These are phyloP conservation scores for Colletotrichum costaricense DNA, from an alignment of 2,329 filamentous ascomycete species.

Conservation along the genomic window DNA sequence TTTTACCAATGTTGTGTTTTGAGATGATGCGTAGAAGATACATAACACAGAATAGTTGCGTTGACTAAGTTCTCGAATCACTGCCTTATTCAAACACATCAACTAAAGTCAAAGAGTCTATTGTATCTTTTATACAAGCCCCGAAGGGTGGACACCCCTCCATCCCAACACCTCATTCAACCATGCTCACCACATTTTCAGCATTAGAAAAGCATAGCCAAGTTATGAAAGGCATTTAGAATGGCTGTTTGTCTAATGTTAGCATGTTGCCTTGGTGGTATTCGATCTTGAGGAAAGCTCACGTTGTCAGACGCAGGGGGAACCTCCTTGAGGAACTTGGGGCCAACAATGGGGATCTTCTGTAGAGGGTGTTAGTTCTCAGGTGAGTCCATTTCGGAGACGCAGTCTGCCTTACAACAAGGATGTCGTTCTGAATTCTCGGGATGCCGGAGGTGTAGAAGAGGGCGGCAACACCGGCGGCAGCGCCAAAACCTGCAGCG, in stretches of 20 bases:
- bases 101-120: slow-evolving; percentile 30
- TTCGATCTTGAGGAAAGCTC: slow-evolving; percentile 44
- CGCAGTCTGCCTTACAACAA: slow-evolving; percentile 57
- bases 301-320: slow-evolving; percentile 71
- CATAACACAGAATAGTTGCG: no score
- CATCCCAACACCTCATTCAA: slow-evolving; percentile 14
- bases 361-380: slow-evolving; percentile 43
- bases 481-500: slow-evolving; percentile 66
- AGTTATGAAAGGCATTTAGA: slow-evolving; percentile 45
- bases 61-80: background rate
- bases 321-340: slow-evolving; percentile 63
- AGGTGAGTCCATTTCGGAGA: slow-evolving; percentile 31
- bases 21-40: background rate
- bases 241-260: slow-evolving; percentile 44
- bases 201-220: background rate
- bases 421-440: slow-evolving; percentile 68
- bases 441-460: slow-evolving; percentile 73
- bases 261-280: background rate
- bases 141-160: slow-evolving; percentile 8
- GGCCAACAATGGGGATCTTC: slow-evolving; percentile 67
- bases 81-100: background rate
- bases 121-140: slow-evolving; percentile 34
- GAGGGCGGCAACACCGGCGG: slow-evolving; percentile 67
- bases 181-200: slow-evolving; percentile 10
- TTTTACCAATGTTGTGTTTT: background rate